Evolutionary conservation across 2,329 filamentous ascomycete species (phyloP), one percentile per base, ranked within the genome.

Genomic region (Trichoderma guizhouense): DNA sequence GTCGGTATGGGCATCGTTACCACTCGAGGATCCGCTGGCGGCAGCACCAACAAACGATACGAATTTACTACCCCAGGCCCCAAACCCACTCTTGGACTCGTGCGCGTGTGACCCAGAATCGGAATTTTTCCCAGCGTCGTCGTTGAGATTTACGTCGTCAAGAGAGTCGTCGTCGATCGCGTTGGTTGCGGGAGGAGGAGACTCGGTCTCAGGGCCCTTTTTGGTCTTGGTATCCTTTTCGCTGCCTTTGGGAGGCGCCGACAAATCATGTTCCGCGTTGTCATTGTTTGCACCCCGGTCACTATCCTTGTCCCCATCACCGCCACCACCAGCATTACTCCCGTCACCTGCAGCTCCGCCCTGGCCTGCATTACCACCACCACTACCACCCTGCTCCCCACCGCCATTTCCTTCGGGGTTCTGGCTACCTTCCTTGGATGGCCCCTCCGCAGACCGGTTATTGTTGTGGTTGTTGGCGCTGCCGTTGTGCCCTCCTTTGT

Each of bases 121-220:
- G 7, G 89, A 78, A 70, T 88, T 87, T 1, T 89, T 87, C n/a
- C 83, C 84, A 30, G 81, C 78, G 71, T 91, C 89, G 74, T 90
- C 87, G n/a, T 79, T 79, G 30, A 93, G 80, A 76, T 89, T 92
- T 74, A 94, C 89, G 32, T 93, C 90, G 58, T 92, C 86, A 75
- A 93, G 93, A 7, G 79, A 75, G 65, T 81, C 80, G 60, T 62
- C 81, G 71, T 87, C 86, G 57, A 85, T 81, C 62, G 84, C 85
- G 62, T 65, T 60, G 36, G 61, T 66, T 26, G 78, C 79, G 76
- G 24, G 79, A 71, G 55, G 64, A 63, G 64, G 57, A 51, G 61
- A 61, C n/a, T 47, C 74, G 9, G 78, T 77, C 30, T 79, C 78
- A 2, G 75, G 74, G 64, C 75, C 73, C 21, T 77, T 78, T 67